Conservation (phyloP, 192 early-diverging fungal genomes). For the Entrophospora sp. region DNA sequence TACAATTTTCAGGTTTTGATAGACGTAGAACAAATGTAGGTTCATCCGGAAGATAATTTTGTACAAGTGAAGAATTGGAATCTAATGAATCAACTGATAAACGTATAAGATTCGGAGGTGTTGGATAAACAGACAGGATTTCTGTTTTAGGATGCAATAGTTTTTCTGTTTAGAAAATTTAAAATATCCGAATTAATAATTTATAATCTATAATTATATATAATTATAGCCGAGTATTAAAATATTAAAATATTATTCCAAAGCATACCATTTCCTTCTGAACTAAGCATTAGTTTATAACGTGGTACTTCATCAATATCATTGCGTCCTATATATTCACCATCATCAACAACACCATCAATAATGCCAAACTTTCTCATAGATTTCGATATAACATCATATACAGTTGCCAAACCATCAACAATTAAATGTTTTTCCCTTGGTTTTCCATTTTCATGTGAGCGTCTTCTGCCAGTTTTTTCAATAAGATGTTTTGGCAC, state of each 20-base stretch:
- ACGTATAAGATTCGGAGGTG: neutral
- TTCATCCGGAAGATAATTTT: neutral
- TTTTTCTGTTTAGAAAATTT: no score
- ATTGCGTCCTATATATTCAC: neutral
- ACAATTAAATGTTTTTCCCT: neutral
- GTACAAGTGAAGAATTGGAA: neutral
- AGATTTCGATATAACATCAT: constrained; percentile 35
- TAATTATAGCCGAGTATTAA: neutral
- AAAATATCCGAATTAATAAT: neutral
- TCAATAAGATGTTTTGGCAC: constrained; percentile 2
- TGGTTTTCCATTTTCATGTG: neutral
- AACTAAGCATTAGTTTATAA: neutral
- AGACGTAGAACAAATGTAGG: constrained; percentile 2
- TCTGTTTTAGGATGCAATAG: neutral
- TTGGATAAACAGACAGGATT: neutral
- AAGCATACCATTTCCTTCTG: neutral
- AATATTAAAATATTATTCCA: neutral
- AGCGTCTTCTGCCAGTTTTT: neutral
- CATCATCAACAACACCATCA: constrained; percentile 33
- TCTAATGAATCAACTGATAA: neutral
- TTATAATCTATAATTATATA: neutral
- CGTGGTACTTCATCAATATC: neutral
- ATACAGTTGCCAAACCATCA: constrained; percentile 24
- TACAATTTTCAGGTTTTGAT: neutral
- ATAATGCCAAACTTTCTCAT: constrained; percentile 39